phyloP scores from a whole-genome alignment of 257 asterid genomes.

The Solanum paucissectum region DNA sequence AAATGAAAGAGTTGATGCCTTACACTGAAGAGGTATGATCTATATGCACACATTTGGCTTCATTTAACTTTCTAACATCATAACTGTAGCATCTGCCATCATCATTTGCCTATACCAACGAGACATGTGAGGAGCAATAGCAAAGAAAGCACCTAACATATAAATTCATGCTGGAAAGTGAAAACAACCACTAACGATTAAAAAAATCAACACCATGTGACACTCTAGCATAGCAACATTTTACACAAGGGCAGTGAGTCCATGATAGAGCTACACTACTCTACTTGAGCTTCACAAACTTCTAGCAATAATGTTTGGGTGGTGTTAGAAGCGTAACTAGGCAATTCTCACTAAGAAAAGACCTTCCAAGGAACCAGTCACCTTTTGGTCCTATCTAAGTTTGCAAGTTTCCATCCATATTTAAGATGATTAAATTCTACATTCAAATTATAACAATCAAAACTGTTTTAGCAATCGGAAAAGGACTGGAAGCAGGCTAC shows the following conservation, averaged over 20 bases:
- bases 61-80: conserved; percentile 72
- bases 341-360: background rate
- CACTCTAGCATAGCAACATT: background rate
- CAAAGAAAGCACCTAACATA: background rate
- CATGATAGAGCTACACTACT: background rate
- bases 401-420: background rate
- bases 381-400: background rate
- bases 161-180: background rate
- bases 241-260: background rate
- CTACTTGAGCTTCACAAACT: background rate
- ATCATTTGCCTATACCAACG: conserved; percentile 68
- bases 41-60: conserved; percentile 82
- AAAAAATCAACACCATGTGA: background rate
- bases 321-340: background rate
- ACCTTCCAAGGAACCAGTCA: background rate
- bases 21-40: conserved; percentile 97
- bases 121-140: background rate
- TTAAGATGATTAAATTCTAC: background rate
- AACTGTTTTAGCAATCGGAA: background rate
- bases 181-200: background rate
- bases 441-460: background rate
- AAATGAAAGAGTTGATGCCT: conserved; percentile 13
- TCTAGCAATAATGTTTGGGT: background rate
- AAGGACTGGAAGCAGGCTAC: background rate
- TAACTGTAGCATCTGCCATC: conserved; percentile 88